These are phyloP conservation scores for Alternaria triticimaculans DNA, from an alignment of 2,329 filamentous ascomycete genomes.

Conservation along the genomic window DNA sequence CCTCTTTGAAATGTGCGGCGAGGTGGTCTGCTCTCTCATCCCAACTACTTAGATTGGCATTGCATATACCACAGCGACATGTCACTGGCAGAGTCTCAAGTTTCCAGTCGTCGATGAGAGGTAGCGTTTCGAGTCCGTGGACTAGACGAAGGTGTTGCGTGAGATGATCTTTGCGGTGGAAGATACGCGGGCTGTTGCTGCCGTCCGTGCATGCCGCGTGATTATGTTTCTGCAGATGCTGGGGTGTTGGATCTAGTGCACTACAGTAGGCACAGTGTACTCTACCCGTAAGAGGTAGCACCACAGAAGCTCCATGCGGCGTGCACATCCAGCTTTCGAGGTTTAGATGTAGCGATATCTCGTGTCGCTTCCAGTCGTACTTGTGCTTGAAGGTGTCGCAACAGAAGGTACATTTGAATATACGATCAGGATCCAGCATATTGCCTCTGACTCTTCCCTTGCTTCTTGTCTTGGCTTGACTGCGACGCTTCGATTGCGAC, in stretches of 20 bases:
- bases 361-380: constrained; percentile 39
- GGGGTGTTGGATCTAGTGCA: constrained; percentile 57
- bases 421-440: constrained; percentile 18
- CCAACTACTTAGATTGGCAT: constrained; percentile 52
- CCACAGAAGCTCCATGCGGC: constrained; percentile 61
- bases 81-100: constrained; percentile 58
- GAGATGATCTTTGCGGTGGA: constrained; percentile 67
- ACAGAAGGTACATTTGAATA: constrained; percentile 41
- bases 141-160: constrained; percentile 64
- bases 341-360: constrained; percentile 36
- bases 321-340: constrained; percentile 56
- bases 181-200: constrained; percentile 63
- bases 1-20: constrained; percentile 59
- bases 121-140: constrained; percentile 64
- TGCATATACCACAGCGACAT: constrained; percentile 59
- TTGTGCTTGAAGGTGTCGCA: constrained; percentile 39
- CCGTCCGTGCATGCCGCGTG: constrained; percentile 69
- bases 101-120: constrained; percentile 68
- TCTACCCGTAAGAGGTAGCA: constrained; percentile 59
- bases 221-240: constrained; percentile 65
- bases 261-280: constrained; percentile 64
- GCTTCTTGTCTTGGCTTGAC: constrained; percentile 11
- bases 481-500: constrained; percentile 52
- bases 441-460: constrained; percentile 11
- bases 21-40: constrained; percentile 57